A percentile compares a stretch with the other conserved stretches of the same genome.
Evolutionary conservation across 345 rosid genomes (phyloP).

Genomic region (Kernera saxatilis): DNA sequence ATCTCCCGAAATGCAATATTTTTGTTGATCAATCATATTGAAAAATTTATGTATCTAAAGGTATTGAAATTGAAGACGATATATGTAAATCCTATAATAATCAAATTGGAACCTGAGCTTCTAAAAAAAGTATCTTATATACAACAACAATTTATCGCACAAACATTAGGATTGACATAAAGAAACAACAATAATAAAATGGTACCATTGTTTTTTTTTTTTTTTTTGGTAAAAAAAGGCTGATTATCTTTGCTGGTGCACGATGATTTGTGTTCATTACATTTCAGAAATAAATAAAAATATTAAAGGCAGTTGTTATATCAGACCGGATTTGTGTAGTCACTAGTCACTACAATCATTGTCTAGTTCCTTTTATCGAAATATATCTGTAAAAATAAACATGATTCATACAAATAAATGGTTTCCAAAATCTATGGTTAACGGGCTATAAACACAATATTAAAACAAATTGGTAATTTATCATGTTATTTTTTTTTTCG

Average conservation of each 20-base stretch:
- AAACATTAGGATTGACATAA: background rate
- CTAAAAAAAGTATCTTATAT: background rate
- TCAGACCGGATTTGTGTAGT: slow-evolving; percentile 9
- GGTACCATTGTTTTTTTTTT: background rate
- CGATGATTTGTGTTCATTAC: slow-evolving; percentile 16
- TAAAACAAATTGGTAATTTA: background rate
- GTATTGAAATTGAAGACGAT: background rate
- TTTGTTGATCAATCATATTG: background rate
- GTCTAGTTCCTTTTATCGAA: background rate
- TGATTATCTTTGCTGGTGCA: background rate
- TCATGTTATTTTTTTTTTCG: background rate
- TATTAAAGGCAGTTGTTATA: background rate
- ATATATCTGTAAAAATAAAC: background rate
- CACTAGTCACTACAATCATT: slow-evolving; percentile 21
- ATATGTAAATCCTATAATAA: too few species aligned
- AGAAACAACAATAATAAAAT: background rate
- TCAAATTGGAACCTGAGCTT: background rate
- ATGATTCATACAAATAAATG: too few species aligned
- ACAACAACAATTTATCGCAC: background rate
- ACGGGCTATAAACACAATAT: background rate
- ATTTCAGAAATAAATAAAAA: background rate
- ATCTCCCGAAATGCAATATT: background rate
- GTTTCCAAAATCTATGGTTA: too few species aligned
- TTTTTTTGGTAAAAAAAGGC: background rate
- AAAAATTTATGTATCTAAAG: background rate